These are phyloP conservation scores for Myrmaecium sp. DNA, from an alignment of 2,329 filamentous ascomycete genomes.

Conservation along the genomic window DNA sequence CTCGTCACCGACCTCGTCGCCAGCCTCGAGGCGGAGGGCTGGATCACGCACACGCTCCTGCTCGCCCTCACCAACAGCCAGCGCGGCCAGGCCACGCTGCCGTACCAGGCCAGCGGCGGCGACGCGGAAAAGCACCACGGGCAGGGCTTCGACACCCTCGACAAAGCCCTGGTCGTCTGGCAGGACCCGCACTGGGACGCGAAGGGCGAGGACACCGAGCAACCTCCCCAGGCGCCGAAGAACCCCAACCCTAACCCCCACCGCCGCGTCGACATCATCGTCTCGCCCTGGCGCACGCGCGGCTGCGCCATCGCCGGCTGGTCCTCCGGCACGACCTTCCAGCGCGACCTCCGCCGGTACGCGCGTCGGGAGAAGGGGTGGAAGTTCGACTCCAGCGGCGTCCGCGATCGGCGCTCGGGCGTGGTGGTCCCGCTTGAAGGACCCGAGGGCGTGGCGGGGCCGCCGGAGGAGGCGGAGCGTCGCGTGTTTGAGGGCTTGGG, in stretches of 20 bases:
- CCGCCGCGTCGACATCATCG: conserved; percentile 78
- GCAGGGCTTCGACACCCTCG: conserved; percentile 67
- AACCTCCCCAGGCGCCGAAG: conserved; percentile 15
- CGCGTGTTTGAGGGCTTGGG: conserved; percentile 64
- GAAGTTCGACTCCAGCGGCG: conserved; percentile 86
- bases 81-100: conserved; percentile 49
- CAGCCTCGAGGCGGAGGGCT: conserved; percentile 48
- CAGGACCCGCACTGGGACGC: conserved; percentile 43
- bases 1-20: conserved; percentile 57
- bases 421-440: conserved; percentile 55
- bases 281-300: conserved; percentile 73
- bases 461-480: conserved; percentile 57
- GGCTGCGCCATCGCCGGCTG: conserved; percentile 82
- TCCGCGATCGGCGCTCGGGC: conserved; percentile 50
- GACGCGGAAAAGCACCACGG: too few species aligned
- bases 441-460: conserved; percentile 25
- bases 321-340: conserved; percentile 78
- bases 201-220: conserved; percentile 19
- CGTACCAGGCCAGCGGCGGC: conserved; percentile 28
- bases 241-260: conserved; percentile 56
- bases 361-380: conserved; percentile 53
- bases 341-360: conserved; percentile 69
- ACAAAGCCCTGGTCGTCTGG: conserved; percentile 90
- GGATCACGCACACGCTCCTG: conserved; percentile 68
- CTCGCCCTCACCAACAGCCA: conserved; percentile 54